These are phyloP conservation scores for Hortaea werneckii DNA, from an alignment of 2,329 filamentous ascomycete genomes.

Conservation along the genomic window DNA sequence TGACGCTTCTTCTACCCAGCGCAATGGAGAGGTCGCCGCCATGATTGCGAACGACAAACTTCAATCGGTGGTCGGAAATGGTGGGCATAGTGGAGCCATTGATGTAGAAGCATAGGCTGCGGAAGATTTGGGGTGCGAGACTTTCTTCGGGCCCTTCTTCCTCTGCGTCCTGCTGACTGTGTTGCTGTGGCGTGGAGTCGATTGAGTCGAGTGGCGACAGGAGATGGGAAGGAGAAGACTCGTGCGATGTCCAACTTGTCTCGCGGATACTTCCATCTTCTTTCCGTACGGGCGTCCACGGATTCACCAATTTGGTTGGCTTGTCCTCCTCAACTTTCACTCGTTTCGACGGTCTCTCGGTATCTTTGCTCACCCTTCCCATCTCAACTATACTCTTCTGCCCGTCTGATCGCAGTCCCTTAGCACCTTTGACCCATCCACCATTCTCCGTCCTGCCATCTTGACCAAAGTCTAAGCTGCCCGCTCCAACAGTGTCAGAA, in stretches of 20 bases:
- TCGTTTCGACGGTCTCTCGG: conserved; percentile 8
- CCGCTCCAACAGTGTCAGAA: conserved; percentile 55
- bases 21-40: conserved; percentile 62
- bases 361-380: conserved; percentile 13
- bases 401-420: conserved; percentile 37
- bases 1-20: conserved; percentile 64
- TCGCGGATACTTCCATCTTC: conserved; percentile 20
- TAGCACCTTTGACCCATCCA: conserved; percentile 38
- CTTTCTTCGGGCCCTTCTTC: neutral
- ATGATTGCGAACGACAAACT: conserved; percentile 63
- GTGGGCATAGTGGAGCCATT: conserved; percentile 76
- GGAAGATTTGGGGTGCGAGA: conserved; percentile 33
- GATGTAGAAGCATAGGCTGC: conserved; percentile 66
- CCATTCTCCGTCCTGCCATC: conserved; percentile 44
- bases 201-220: conserved; percentile 16
- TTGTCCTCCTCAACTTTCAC: conserved; percentile 14
- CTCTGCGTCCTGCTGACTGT: neutral
- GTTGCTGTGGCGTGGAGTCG: neutral
- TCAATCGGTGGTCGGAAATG: conserved; percentile 78
- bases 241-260: conserved; percentile 24
- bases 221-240: conserved; percentile 21
- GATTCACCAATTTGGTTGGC: conserved; percentile 19
- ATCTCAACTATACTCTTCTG: conserved; percentile 34
- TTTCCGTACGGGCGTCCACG: conserved; percentile 21
- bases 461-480: conserved; percentile 45